phyloP scores from a whole-genome alignment of 805 yeast species.

The Candida broadrunensis region DNA sequence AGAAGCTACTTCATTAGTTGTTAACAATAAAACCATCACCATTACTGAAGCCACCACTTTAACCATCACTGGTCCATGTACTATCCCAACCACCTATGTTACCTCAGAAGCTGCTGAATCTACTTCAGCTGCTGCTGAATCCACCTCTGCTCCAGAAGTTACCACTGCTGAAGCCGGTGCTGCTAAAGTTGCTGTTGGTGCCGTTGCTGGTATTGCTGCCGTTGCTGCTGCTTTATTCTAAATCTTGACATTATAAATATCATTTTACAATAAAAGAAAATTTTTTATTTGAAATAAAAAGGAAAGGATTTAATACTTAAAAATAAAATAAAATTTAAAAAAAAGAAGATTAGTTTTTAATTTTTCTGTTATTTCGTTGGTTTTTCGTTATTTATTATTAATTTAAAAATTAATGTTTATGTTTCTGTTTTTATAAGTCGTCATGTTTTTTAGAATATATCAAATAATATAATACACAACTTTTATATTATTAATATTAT shows the following conservation, averaged over 20 bases:
- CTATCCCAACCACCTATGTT: slow-evolving; percentile 50
- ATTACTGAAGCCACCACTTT: slow-evolving; percentile 78
- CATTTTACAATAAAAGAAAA: too few relatives aligned
- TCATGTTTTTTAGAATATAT: too few relatives aligned
- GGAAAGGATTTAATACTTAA: too few relatives aligned
- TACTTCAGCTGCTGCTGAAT: slow-evolving; percentile 9
- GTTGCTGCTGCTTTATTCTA: slow-evolving; percentile 48
- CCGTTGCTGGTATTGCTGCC: slow-evolving; percentile 52
- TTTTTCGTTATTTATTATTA: too few relatives aligned
- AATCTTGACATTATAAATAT: slow-evolving; percentile 13
- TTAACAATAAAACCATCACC: slow-evolving; percentile 68
- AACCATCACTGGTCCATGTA: slow-evolving; percentile 87
- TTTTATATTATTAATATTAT: too few relatives aligned
- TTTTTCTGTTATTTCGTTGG: too few relatives aligned
- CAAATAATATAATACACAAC: too few relatives aligned
- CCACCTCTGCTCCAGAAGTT: slow-evolving; percentile 22
- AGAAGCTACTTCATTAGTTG: slow-evolving; percentile 59
- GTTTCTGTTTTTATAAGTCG: too few relatives aligned
- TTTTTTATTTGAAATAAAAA: too few relatives aligned
- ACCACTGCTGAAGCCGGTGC: slow-evolving; percentile 33
- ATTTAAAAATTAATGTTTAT: too few relatives aligned
- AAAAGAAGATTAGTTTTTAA: too few relatives aligned
- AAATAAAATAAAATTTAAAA: too few relatives aligned
- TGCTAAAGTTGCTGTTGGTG: slow-evolving; percentile 45
- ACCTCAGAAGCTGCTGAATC: slow-evolving; percentile 19